These are phyloP conservation scores for Populus simonii DNA, from an alignment of 345 rosid species.

Conservation along the genomic window DNA sequence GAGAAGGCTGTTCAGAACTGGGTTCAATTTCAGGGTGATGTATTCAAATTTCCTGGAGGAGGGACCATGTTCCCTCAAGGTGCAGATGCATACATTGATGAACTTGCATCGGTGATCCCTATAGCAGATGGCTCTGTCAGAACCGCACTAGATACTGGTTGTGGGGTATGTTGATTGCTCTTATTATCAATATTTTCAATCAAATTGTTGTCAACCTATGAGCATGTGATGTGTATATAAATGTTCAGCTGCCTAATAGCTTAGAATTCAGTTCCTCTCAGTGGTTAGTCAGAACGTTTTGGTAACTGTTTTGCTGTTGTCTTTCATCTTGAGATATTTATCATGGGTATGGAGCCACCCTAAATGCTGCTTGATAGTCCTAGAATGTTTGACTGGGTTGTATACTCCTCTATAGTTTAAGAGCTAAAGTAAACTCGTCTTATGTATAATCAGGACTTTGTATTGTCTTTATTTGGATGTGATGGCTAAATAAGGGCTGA, in stretches of 20 bases:
- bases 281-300: not conserved
- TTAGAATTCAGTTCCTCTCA: not conserved
- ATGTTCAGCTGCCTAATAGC: not conserved
- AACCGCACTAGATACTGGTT: conserved; percentile 95
- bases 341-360: too few relatives aligned
- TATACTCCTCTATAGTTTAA: not conserved
- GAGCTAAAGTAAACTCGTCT: not conserved
- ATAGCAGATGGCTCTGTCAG: conserved; percentile 83
- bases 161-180: conserved; percentile 65
- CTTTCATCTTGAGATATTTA: not conserved
- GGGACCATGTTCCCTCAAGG: conserved; percentile 99
- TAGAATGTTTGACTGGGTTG: not conserved
- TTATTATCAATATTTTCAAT: not conserved
- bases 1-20: conserved; percentile 92
- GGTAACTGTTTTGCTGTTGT: not conserved
- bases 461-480: not conserved
- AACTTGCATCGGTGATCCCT: conserved; percentile 82
- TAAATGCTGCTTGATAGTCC: not conserved
- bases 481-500: not conserved
- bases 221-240: not conserved
- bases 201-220: not conserved
- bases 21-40: conserved; percentile 87
- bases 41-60: conserved; percentile 95
- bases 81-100: conserved; percentile 91
- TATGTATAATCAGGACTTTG: not conserved